Base-by-base conservation (phyloP, 2,329 filamentous ascomycete genomes). In the Fulvia fulva region DNA sequence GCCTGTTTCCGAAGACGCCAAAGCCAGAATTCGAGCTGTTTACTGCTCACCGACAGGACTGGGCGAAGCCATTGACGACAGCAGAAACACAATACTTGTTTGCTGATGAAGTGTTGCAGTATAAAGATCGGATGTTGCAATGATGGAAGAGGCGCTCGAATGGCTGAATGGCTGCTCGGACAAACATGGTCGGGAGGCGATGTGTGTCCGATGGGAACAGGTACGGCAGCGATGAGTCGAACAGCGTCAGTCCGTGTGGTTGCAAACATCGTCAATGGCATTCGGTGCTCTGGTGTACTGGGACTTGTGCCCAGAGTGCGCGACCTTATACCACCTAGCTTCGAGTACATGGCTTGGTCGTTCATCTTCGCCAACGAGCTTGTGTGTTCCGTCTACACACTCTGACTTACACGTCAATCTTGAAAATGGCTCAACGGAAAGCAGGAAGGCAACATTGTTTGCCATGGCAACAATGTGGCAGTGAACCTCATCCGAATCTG, bases 1-100 rank as follows among this genome's bases (percentile, higher is more conserved):
- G 61, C 0, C 23, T 65, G 28, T 64, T 65, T 21, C 55, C 61
- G 12, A 44, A 50, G 50, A 55, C 64, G 19, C 63, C 63, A 1
- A 30, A 46, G 32, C 63, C 63, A 8, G 59, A 56, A 2, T 65
- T 58, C 30, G 63, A 65, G 32, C 41, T 63, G 6, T 56, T 46
- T 22, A 45, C 47, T 22, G 22, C 23, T 16, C 32, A 52, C 43
- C 46, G 47, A n/a, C 55, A 56, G 55, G 25, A 28, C 19, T 56
- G 55, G 55, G 22, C 25, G 16, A 34, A 34, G 37, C 37, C 47
- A 25, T 12, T 21, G 19, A 43, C 23, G 16, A 25, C 23, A 23
- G 26, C 25, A 30, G 34, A 26, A 5, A 37, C 12, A n/a, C 55
- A 56, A 47, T 51, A 26, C 26, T 21, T 30, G 23, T 51, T 45